phyloP scores from a whole-genome alignment of 2,329 filamentous ascomycete genomes.

The Fusarium mundagurra region DNA sequence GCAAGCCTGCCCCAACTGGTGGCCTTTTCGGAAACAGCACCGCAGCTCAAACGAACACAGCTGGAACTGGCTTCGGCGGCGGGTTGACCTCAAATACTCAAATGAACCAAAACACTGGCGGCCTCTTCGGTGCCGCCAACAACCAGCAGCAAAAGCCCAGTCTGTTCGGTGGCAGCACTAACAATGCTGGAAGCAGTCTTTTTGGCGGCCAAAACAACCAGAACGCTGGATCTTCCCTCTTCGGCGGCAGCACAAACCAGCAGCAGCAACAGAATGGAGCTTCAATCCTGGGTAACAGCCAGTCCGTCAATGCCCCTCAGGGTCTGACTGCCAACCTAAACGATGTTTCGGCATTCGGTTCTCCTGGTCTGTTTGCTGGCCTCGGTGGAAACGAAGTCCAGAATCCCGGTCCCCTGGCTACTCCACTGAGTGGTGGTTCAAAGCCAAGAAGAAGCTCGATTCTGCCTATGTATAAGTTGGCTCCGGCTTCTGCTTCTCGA shows the following conservation, averaged over 20 bases:
- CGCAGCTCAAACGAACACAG: slow-evolving; percentile 48
- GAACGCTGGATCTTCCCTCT: slow-evolving; percentile 55
- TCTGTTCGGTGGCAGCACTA: slow-evolving; percentile 62
- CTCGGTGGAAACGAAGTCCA: slow-evolving; percentile 69
- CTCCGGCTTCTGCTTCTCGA: slow-evolving; percentile 80
- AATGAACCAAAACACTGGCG: slow-evolving; percentile 50
- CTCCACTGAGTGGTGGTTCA: slow-evolving; percentile 79
- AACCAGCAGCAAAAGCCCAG: slow-evolving; percentile 55
- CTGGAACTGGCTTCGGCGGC: slow-evolving; percentile 57
- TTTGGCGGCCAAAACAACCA: slow-evolving; percentile 64
- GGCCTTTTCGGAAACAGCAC: slow-evolving; percentile 54
- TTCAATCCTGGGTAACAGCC: slow-evolving; percentile 69
- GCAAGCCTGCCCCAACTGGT: slow-evolving; percentile 50
- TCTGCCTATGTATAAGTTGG: slow-evolving; percentile 87
- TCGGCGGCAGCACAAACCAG: slow-evolving; percentile 57
- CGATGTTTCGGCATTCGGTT: slow-evolving; percentile 90
- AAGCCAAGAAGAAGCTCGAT: slow-evolving; percentile 83
- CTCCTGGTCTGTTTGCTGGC: slow-evolving; percentile 83
- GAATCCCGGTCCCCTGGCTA: slow-evolving; percentile 90
- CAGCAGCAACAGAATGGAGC: slow-evolving; percentile 62
- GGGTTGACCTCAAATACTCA: slow-evolving; percentile 50
- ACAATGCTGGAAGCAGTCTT: slow-evolving; percentile 58
- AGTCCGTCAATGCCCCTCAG: slow-evolving; percentile 64
- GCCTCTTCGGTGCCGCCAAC: slow-evolving; percentile 60
- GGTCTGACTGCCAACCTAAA: slow-evolving; percentile 81